A percentile compares a stretch with the other conserved stretches of the same genome.
These are phyloP conservation scores for Metschnikowia vanudenii DNA, from an alignment of 805 yeast genomes.

Conservation along the genomic window DNA sequence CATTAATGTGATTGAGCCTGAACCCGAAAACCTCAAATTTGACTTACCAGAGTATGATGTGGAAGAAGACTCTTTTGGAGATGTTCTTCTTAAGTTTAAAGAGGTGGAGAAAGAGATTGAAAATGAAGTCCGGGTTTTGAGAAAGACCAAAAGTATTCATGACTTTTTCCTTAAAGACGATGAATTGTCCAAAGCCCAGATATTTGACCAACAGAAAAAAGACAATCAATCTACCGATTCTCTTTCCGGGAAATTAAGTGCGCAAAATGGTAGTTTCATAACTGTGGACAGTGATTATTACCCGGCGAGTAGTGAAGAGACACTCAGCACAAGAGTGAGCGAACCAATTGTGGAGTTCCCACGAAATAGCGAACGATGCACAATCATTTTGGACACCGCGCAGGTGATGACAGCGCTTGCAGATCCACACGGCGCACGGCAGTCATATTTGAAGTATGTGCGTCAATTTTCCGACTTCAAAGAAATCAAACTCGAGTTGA, in stretches of 20 bases:
- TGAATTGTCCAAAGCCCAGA: conserved; percentile 41
- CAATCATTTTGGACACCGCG: conserved; percentile 2
- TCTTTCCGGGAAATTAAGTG: conserved; percentile 10
- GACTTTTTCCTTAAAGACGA: conserved; percentile 40
- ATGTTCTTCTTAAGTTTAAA: conserved; percentile 18
- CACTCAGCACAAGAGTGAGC: not conserved
- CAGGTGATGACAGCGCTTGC: conserved; percentile 9
- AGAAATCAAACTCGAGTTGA: conserved; percentile 28
- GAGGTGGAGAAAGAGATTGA: conserved; percentile 21
- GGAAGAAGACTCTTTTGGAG: conserved; percentile 17
- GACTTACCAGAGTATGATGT: conserved; percentile 18
- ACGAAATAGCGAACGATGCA: not conserved
- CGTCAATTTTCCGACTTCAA: conserved; percentile 38
- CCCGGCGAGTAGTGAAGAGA: conserved; percentile 1
- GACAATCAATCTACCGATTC: conserved; percentile 24
- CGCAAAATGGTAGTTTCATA: conserved; percentile 5
- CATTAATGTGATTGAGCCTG: not conserved
- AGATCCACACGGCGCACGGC: conserved; percentile 5
- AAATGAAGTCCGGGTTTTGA: conserved; percentile 11
- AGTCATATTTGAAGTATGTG: conserved; percentile 29
- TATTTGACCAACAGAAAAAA: conserved; percentile 37
- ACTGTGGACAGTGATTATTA: not conserved
- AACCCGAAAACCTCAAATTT: conserved; percentile 3
- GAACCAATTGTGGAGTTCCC: conserved; percentile 5
- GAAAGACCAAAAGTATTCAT: conserved; percentile 12